Conservation (phyloP, 352 stramenopile genomes). For the Discostella stelligera region DNA sequence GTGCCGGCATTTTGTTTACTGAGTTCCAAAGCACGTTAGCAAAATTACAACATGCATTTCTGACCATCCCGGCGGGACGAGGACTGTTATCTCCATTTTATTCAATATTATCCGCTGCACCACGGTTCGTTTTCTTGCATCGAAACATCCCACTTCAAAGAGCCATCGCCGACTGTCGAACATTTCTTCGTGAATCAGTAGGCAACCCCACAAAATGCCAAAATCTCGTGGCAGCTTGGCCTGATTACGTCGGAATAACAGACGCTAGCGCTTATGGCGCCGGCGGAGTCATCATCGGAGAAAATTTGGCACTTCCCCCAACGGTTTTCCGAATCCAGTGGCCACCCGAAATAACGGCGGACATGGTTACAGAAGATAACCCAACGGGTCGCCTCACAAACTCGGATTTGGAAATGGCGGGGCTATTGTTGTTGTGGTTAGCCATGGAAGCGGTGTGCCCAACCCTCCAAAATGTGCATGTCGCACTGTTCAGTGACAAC, state of each 20-base stretch:
- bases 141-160: not conserved
- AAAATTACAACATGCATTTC: not conserved
- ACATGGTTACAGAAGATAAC: not conserved
- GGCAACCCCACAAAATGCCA: not conserved
- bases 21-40: not conserved
- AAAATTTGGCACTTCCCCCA: not conserved
- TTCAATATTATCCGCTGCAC: not conserved
- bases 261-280: not conserved
- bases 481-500: constrained; percentile 16
- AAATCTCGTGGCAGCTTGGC: not conserved
- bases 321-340: constrained; percentile 10
- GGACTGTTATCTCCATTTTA: not conserved
- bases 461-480: not conserved
- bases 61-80: not conserved
- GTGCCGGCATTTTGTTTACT: not conserved
- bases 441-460: not conserved
- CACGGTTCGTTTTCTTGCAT: not conserved
- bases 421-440: not conserved
- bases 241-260: constrained; percentile 10
- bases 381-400: not conserved
- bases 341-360: not conserved
- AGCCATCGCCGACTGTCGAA: not conserved
- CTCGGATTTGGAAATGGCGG: constrained; percentile 17
- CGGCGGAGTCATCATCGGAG: constrained; percentile 2
- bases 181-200: not conserved